Evolutionary conservation across 208 protist species (phyloP), one percentile per base, ranked within the genome.

Genomic region (Wallacemonas sp.): DNA sequence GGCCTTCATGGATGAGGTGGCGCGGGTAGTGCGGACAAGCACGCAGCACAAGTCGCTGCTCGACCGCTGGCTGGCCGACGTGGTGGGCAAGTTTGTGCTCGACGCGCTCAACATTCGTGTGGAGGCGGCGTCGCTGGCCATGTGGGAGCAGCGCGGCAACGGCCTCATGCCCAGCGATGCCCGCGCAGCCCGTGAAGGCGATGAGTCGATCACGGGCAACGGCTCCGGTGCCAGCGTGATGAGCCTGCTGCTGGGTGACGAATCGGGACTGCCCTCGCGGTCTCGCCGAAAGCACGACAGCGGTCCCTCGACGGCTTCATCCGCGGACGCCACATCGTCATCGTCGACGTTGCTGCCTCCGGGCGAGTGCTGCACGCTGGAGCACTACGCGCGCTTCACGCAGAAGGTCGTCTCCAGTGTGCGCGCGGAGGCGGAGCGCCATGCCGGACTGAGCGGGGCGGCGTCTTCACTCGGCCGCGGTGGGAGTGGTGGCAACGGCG

Each of bases 321-420:
- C 52, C 36, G 14, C 61, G 26, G 33, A 2, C 32, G 22, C n/a
- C n/a, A n/a, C n/a, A n/a, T n/a, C n/a, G n/a, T n/a, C n/a, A n/a
- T n/a, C n/a, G n/a, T n/a, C 49, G 23, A 39, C 7, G 25, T 11
- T 77, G 38, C 64, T 85, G n/a, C 76, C 74, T 0, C 69, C 87
- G 16, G 89, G 89, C 20, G 74, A 84, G 61, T 73, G 79, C 22
- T 94, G 89, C 63, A 94, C 89, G n/a, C 65, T 94, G 18, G 81
- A 88, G 42, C 89, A 92, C 70, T 94, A 92, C 63, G 32, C 78
- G 10, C 72, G 70, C 26, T 87, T 94, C 48, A 63, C 79, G 25
- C 74, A 79, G 42, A 94, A 89, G 57, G 86, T 94, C 1, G 12
- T 86, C 28, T 48, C 65, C 22, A 88, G 84, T 65, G 84, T 94